phyloP scores from a whole-genome alignment of 108 stramenopile species.

The Nannochloropsis gaditana region DNA sequence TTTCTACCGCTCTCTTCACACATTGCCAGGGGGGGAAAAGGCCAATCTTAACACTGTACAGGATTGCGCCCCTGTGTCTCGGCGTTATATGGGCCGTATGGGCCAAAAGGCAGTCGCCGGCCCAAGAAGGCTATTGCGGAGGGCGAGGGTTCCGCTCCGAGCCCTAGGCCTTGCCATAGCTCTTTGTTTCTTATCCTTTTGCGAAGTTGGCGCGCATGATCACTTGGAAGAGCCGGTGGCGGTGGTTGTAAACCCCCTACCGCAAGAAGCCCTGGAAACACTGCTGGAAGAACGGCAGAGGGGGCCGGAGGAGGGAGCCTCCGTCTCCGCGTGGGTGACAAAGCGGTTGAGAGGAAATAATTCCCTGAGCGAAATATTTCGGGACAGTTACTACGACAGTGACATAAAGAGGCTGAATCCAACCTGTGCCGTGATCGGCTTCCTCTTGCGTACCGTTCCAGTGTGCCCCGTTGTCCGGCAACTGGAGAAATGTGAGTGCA shows the following conservation, averaged over 20 bases:
- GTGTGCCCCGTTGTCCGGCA: constrained; percentile 1
- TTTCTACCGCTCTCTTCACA: too few species aligned
- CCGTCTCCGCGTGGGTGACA: background rate
- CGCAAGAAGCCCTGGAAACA: background rate
- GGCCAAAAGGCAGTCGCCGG: background rate
- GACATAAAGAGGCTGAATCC: background rate
- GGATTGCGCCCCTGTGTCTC: too few species aligned
- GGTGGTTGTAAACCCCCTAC: background rate
- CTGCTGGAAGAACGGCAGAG: background rate
- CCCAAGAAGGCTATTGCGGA: background rate
- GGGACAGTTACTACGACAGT: background rate
- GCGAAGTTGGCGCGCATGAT: background rate
- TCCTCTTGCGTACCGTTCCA: background rate
- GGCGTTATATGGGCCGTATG: background rate
- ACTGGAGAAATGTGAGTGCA: background rate
- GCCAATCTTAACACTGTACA: too few species aligned
- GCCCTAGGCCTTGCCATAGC: background rate
- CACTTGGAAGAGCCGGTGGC: background rate
- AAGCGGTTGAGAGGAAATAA: background rate
- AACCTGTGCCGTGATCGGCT: background rate
- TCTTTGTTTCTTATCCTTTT: background rate
- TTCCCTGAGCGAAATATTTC: background rate
- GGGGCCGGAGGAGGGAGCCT: background rate
- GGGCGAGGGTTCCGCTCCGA: background rate
- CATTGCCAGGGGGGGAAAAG: too few species aligned